phyloP scores from a whole-genome alignment of 2,329 filamentous ascomycete species.

The Periglandula ipomoeae region DNA sequence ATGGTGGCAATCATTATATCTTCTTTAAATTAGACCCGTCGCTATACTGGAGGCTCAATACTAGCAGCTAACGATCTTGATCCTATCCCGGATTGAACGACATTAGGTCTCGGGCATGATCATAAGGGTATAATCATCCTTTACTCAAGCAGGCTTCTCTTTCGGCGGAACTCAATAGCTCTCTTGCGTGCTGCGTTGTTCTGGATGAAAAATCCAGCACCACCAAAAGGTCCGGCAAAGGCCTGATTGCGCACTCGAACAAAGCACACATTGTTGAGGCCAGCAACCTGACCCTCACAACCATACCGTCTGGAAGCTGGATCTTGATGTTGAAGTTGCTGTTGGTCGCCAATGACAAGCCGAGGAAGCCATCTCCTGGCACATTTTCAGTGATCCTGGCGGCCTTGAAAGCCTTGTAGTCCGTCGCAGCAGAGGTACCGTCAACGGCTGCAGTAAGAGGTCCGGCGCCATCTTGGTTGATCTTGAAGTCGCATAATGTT shows the following conservation, averaged over 20 bases:
- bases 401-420: slow-evolving; percentile 2
- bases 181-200: slow-evolving; percentile 4
- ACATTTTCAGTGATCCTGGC: slow-evolving; percentile 3
- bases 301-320: slow-evolving; percentile 3
- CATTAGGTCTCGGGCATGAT: no score
- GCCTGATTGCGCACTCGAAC: slow-evolving; percentile 7
- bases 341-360: slow-evolving; percentile 4
- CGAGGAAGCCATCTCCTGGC: slow-evolving; percentile 1
- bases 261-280: slow-evolving; percentile 8
- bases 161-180: slow-evolving; percentile 5
- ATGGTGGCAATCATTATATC: no score
- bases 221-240: slow-evolving; percentile 7
- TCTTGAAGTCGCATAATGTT: no score
- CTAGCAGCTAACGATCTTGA: no score
- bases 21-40: no score
- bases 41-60: no score
- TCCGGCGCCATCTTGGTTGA: slow-evolving; percentile 7
- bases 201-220: slow-evolving; percentile 7
- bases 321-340: slow-evolving; percentile 4
- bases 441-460: slow-evolving; percentile 4
- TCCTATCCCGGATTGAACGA: no score
- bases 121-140: no score
- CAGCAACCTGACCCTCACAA: slow-evolving; percentile 8
- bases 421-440: slow-evolving; percentile 1
- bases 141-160: no score